Evolutionary conservation across 1,284 basidiomycete species (phyloP), one percentile per base, ranked within the genome.

Genomic region (Sanghuangporus weigelae): DNA sequence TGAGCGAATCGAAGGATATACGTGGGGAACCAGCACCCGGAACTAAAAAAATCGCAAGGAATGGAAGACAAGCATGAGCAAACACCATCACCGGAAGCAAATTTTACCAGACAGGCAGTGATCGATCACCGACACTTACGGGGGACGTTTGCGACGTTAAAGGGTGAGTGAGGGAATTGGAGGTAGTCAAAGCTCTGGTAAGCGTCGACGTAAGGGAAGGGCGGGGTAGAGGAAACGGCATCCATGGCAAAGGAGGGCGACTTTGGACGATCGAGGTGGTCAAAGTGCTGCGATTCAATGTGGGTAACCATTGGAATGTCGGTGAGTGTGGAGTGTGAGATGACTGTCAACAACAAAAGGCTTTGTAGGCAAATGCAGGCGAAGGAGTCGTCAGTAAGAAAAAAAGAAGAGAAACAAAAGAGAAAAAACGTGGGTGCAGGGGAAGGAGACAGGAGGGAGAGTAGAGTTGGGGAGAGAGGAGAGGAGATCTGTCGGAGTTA

Each of bases 1-100:
- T 86, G 67, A 90, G 75, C 38, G 81, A 75, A 69, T 83, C 81
- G 76, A 87, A 87, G 70, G 83, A 82, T 60, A 86, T 79, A 67
- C 77, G 78, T 16, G 85, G 84, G 55, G 86, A 85, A 31, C 79
- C 77, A 19, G 82, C 77, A 61, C 78, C 78, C 67, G 74, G 79
- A 70, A 67, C 79, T 81, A 67, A 67, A 67, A 67, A 65, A 71
- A 69, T 66, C 61, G 63, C 44, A 19, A 46, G 10, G 44, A n/a
- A 46, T 31, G 26, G 68, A 48, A n/a, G 39, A 53, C 19, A 57
- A 38, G 21, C 23, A 42, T 57, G 26, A 50, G 42, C 50, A 31
- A 57, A 11, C 16, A 40, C 12, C 6, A 58, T 51, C n/a, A 57
- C 26, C 44, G 53, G 39, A 51, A 60, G 57, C 58, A 55, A 60